Evolutionary conservation across 1,139 yeast genomes (phyloP), one percentile per base, ranked within the genome.

Genomic region (Suhomyces coccinellae): DNA sequence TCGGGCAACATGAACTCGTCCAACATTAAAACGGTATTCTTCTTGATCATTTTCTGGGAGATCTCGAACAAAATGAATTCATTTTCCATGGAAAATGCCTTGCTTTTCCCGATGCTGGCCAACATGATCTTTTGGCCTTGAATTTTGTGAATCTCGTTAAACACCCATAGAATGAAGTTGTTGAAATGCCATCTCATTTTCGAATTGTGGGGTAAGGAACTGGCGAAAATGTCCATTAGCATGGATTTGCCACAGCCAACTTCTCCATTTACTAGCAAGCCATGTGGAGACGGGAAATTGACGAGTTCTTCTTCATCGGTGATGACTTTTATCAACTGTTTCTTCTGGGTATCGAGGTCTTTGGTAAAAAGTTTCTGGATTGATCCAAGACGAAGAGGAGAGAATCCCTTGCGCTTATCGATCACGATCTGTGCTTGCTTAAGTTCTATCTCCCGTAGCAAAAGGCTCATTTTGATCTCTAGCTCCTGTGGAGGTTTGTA

Each of bases 1-100:
- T 85, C 91, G 0, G 91, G 90, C 29, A 85, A 61, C 84, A 83
- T 83, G 62, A 85, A 85, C 58, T 85, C 91, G 58, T 85, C 91
- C 36, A 85, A 64, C 64, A 85, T 71, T 45, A 85, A 63, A 9
- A 85, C 71, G 2, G 89, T 82, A 54, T 76, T 81, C 51, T 72
- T 73, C 27, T 69, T 66, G 28, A 84, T 77, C 83, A 85, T 73
- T 44, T 75, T 81, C 47, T 82, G 81, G 1, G 91, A 90, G 29
- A 85, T 71, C 57, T 84, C 87, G 55, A 82, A 80, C 33, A 85
- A 59, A 24, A 83, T 73, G 51, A 82, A 81, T 59, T 85, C 89
- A 52, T 82, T 82, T 44, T 83, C 87, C 65, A 78, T 63, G 6
- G 75, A 65, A 46, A 73, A 56, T 14, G 34, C 30, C 8, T 40